Evolutionary conservation across 176 grass and related monocot species (phyloP).

Genomic region (Cenchrus fungigraminus): DNA sequence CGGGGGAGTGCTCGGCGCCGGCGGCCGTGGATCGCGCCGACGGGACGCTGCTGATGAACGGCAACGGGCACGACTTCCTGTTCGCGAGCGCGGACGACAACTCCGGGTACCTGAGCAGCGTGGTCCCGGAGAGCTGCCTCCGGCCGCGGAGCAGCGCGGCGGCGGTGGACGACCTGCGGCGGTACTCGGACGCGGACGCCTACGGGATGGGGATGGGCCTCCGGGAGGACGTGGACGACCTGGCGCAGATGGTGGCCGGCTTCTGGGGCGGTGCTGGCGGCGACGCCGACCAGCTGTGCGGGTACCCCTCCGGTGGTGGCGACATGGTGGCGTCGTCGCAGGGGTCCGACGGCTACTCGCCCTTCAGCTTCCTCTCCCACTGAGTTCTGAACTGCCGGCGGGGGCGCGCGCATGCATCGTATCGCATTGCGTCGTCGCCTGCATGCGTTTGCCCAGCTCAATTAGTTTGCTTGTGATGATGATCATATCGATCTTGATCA

Average conservation of each 20-base stretch:
- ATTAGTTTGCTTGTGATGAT: background rate
- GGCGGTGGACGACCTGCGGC: slow-evolving; percentile 42
- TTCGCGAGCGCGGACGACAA: slow-evolving; percentile 71
- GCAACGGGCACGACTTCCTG: slow-evolving; percentile 49
- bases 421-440: background rate
- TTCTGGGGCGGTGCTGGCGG: slow-evolving; percentile 53
- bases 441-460: background rate
- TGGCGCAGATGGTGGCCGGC: slow-evolving; percentile 53
- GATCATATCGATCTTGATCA: background rate
- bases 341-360: slow-evolving; percentile 48
- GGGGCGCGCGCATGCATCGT: too few relatives aligned
- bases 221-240: slow-evolving; percentile 68
- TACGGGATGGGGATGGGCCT: slow-evolving; percentile 51
- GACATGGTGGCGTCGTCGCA: slow-evolving; percentile 51
- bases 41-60: slow-evolving; percentile 32
- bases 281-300: slow-evolving; percentile 48
- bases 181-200: slow-evolving; percentile 63
- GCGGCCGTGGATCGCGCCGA: slow-evolving; percentile 23
- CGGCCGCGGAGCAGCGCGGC: slow-evolving; percentile 51
- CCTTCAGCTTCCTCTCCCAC: slow-evolving; percentile 64
- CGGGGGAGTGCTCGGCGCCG: slow-evolving; percentile 48
- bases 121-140: slow-evolving; percentile 90
- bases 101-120: slow-evolving; percentile 97
- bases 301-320: slow-evolving; percentile 33
- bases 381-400: background rate